Evolutionary conservation across 2,329 filamentous ascomycete genomes (phyloP).

Genomic region (Endocalyx cinctus): DNA sequence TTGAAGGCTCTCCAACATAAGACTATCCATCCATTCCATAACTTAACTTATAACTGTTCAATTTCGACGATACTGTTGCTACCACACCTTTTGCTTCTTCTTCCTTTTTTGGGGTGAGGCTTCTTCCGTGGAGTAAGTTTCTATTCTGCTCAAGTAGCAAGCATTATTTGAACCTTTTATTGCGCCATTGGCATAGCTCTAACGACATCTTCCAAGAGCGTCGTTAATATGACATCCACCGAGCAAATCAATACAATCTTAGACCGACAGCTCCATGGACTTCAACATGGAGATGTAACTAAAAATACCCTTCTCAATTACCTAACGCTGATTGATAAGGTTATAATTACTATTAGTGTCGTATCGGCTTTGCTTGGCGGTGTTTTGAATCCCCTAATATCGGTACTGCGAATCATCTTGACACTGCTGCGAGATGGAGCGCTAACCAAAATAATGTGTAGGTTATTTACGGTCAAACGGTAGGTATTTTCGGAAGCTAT

Average conservation of each 20-base stretch:
- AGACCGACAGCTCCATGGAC: background rate
- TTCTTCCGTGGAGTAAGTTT: no score
- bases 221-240: background rate
- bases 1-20: no score
- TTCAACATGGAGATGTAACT: background rate
- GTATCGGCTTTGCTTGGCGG: background rate
- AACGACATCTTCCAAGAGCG: no score
- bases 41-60: no score
- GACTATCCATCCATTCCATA: no score
- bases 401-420: background rate
- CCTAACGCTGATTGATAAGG: background rate
- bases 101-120: no score
- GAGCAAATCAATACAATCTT: background rate
- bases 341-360: background rate
- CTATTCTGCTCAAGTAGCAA: no score
- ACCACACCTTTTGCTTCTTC: no score
- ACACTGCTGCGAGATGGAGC: background rate
- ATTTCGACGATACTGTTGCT: no score
- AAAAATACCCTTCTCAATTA: background rate
- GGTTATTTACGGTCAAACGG: conserved; percentile 4
- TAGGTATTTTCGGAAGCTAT: conserved; percentile 2
- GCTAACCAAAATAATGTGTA: background rate
- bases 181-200: background rate
- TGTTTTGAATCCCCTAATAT: background rate
- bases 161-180: background rate